Conservation (phyloP, 1,139 yeast species). For the Hansenula sp. region DNA sequence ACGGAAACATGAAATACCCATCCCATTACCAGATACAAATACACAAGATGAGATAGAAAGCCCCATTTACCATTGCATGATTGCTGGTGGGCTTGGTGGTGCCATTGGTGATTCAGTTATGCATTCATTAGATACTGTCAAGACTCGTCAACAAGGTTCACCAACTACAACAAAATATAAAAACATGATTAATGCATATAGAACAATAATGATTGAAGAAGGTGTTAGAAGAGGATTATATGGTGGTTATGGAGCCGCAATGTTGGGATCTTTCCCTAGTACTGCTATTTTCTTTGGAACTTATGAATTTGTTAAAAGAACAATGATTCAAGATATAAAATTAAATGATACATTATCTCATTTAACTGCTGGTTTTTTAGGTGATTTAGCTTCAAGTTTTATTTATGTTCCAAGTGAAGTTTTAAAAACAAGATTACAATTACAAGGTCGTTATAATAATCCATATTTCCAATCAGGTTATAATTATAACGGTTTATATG, state of each 20-base stretch:
- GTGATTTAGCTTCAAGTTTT: constrained; percentile 87
- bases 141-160: constrained; percentile 95
- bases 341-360: constrained; percentile 78
- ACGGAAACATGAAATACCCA: neutral
- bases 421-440: constrained; percentile 85
- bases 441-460: constrained; percentile 85
- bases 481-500: constrained; percentile 66
- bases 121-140: constrained; percentile 96
- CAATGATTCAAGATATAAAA: constrained; percentile 57
- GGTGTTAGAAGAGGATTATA: constrained; percentile 83
- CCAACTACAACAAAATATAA: constrained; percentile 63
- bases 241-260: constrained; percentile 90
- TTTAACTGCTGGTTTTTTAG: constrained; percentile 81
- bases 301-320: constrained; percentile 76
- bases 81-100: constrained; percentile 96
- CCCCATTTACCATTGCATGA: constrained; percentile 59
- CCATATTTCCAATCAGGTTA: constrained; percentile 79
- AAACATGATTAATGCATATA: constrained; percentile 65
- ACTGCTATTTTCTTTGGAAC: constrained; percentile 91
- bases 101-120: constrained; percentile 86
- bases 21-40: constrained; percentile 7
- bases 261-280: constrained; percentile 87
- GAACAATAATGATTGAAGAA: constrained; percentile 71
- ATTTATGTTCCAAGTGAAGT: constrained; percentile 97
- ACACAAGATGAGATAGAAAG: constrained; percentile 16